These are phyloP conservation scores for Vanrija sp. DNA, from an alignment of 1,284 basidiomycete species.

Conservation along the genomic window DNA sequence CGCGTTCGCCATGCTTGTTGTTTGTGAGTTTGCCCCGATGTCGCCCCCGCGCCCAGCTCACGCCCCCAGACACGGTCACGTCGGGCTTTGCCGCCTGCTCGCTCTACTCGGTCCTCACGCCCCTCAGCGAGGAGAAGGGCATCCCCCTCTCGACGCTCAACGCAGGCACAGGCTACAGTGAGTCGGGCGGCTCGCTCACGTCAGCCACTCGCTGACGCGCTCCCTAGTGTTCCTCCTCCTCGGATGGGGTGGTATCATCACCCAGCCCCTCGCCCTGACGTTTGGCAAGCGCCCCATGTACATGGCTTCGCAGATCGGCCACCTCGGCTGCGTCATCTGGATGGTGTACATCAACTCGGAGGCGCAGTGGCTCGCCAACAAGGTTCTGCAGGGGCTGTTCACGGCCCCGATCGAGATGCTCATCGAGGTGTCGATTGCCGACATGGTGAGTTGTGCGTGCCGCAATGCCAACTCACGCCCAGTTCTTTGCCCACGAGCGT, in stretches of 20 bases:
- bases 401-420: conserved; percentile 22
- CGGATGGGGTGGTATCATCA: conserved; percentile 26
- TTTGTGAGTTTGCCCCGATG: conserved; percentile 13
- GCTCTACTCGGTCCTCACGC: conserved; percentile 24
- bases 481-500: conserved; percentile 22
- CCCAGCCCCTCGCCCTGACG: conserved; percentile 22
- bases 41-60: not conserved
- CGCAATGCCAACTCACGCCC: not conserved
- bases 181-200: not conserved
- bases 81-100: conserved; percentile 11
- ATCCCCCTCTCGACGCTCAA: conserved; percentile 21
- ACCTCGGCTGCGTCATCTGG: conserved; percentile 17
- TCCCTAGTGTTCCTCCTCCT: conserved; percentile 19
- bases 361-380: conserved; percentile 19
- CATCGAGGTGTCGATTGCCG: conserved; percentile 12
- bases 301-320: conserved; percentile 8
- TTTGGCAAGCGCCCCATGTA: conserved; percentile 26
- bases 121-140: conserved; percentile 16
- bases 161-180: conserved; percentile 22
- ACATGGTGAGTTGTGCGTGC: conserved; percentile 1
- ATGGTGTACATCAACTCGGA: conserved; percentile 14
- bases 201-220: not conserved
- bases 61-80: conserved; percentile 9
- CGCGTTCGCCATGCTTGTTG: conserved; percentile 15
- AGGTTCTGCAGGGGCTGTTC: conserved; percentile 19